Evolutionary conservation across 495 filamentous ascomycete species (phyloP).

Genomic region (Aspergillus leporis): DNA sequence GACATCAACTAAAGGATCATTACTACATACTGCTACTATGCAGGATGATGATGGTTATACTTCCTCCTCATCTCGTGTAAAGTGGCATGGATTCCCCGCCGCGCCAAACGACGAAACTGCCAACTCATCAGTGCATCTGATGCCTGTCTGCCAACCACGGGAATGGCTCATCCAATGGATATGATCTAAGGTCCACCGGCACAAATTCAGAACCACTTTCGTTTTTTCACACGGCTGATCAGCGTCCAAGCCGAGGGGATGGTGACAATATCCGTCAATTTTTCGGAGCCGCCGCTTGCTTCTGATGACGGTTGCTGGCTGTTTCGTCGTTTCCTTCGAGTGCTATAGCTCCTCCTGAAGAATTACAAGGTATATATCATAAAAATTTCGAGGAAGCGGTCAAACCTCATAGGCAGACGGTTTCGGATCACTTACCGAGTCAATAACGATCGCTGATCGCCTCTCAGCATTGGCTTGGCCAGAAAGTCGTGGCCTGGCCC

Average conservation of each 20-base stretch:
- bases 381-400: conserved; percentile 7
- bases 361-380: neutral
- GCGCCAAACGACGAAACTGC: conserved; percentile 55
- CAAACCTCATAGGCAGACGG: conserved; percentile 7
- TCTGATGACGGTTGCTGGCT: neutral
- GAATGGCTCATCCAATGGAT: conserved; percentile 29
- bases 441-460: conserved; percentile 17
- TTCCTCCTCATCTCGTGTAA: conserved; percentile 20
- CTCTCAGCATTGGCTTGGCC: conserved; percentile 17
- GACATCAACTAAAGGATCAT: neutral
- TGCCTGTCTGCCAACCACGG: conserved; percentile 44
- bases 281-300: neutral
- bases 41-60: conserved; percentile 20
- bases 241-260: conserved; percentile 12
- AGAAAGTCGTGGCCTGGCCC: conserved; percentile 5
- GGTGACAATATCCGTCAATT: conserved; percentile 5
- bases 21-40: conserved; percentile 9
- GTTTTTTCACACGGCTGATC: conserved; percentile 10
- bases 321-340: neutral
- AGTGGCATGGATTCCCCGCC: conserved; percentile 28
- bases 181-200: conserved; percentile 11
- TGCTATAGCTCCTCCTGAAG: neutral
- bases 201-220: conserved; percentile 15
- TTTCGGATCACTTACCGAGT: conserved; percentile 19
- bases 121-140: conserved; percentile 88